Evolutionary conservation across 2,329 filamentous ascomycete species (phyloP), one percentile per base, ranked within the genome.

Genomic region (Fonsecaea pedrosoi): DNA sequence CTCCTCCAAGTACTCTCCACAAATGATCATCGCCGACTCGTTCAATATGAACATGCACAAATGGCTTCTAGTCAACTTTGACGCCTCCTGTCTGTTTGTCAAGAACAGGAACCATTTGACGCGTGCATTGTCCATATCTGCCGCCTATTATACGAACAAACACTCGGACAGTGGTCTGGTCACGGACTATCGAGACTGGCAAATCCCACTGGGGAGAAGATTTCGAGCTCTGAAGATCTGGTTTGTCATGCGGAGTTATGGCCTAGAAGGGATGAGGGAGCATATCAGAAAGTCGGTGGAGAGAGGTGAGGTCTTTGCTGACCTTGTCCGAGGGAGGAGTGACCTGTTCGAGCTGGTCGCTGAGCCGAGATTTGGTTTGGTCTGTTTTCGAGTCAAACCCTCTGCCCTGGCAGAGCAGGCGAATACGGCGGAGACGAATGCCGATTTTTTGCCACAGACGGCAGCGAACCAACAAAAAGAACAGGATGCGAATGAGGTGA

Each of bases 11-110:
- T 71, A 72, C 55, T 70, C 70, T 1, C 55, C 50, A 3, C 55
- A 60, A 32, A 84, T 92, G 58, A 83, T 89, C 1, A 75, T 82
- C 25, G 83, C 25, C 76, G 91, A 97, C 82, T 93, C 90, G 70
- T 97, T 96, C 85, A 90, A 97, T 79, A 88, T 94, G 82, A 98
- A 97, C 82, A 91, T 97, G 86, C 94, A 97, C 84, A 98, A 98
- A 82, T 97, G 94, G 94, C 84, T 97, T 56, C 87, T 97, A 18
- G 93, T 92, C 65, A 97, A 96, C 79, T 97, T 97, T 74, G 94
- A 98, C 75, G 86, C 86, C 3, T 92, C 90, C 62, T 90, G 90
- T 71, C 85, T 97, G 54, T 98, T 88, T 80, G 88, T 97, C 57
- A 89, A 89, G 69, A 85, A 89, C 74, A 87, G 94, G 15, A 81